Evolutionary conservation across 306 rosid species (phyloP), one percentile per base, ranked within the genome.

Genomic region (Lathyrus aphaca): DNA sequence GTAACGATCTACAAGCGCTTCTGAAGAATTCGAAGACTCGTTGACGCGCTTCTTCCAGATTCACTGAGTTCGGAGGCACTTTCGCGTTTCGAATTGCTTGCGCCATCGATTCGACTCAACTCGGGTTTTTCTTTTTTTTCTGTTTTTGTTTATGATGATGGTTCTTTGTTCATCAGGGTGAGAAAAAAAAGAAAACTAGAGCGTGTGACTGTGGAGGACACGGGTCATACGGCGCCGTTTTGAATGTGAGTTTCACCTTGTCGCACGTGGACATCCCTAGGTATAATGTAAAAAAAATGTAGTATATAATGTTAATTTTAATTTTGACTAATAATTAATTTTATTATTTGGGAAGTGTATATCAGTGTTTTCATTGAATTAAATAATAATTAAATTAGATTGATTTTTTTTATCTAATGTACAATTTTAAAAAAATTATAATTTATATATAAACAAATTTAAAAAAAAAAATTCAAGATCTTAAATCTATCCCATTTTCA

Each of bases 51-150:
- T 94, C 99, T 18, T 81, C 97, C 11, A 94, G 62, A 57, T 42
- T 87, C 55, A 71, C 91, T 2, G 99, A 94, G 83, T 90, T 88
- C 14, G 99, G 96, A 9, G 89, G 87, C 38, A 94, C 99, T 76
- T 88, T 94, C 83, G 86, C 80, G 73, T 37, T 69, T 38, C 88
- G 81, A 13, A 80, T 69, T 50, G 70, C 75, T 19, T 74, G 81
- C 74, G 96, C 73, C 97, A 90, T 77, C 62, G 3, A 75, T 65
- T 38, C 62, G 0, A 19, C 29, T 8, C 29, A 61, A 60, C 14
- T 53, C 25, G 6, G 8, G 0, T 18, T 16, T 13, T 38, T 12
- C 23, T 0, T 13, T 27, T 13, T 27, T 13, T 38, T 12, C 16
- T 53, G 5, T 27, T 69, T 21, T 35, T 35, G 39, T 8, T 35